A percentile compares a stretch with the other conserved stretches of the same genome.
phyloP scores from a whole-genome alignment of 331 rosid genomes.

The Dryas integrifolia region DNA sequence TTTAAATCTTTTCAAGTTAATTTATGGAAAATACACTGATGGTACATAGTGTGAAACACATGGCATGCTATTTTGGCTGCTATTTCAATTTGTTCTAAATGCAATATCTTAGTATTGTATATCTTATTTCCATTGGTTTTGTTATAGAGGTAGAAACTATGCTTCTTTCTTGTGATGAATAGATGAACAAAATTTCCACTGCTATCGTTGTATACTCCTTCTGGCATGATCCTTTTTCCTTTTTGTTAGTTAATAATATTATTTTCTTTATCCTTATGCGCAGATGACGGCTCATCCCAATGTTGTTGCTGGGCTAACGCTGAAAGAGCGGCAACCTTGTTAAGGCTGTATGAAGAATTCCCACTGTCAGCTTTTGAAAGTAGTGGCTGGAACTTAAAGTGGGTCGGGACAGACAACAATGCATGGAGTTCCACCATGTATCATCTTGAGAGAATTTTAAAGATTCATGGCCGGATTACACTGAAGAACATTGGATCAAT shows the following conservation, averaged over 20 bases:
- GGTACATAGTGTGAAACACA: neutral
- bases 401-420: conserved; percentile 13
- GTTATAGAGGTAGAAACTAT: neutral
- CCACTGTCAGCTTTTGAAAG: conserved; percentile 32
- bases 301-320: conserved; percentile 86
- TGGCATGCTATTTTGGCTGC: neutral
- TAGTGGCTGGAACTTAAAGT: conserved; percentile 25
- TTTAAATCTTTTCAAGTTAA: neutral
- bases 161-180: neutral
- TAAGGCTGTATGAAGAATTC: conserved; percentile 60
- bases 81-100: neutral
- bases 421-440: conserved; percentile 22
- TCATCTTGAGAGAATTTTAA: conserved; percentile 57
- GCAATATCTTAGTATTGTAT: neutral
- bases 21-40: neutral
- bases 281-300: conserved; percentile 85
- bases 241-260: neutral
- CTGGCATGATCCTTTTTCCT: neutral
- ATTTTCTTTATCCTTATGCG: conserved; percentile 9
- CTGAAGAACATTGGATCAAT: conserved; percentile 60
- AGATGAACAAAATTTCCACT: neutral
- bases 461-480: conserved; percentile 47
- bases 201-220: neutral
- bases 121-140: neutral
- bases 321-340: conserved; percentile 72